These are phyloP conservation scores for Elymus sibiricus DNA, from an alignment of 176 grass and related monocot genomes.

Conservation along the genomic window DNA sequence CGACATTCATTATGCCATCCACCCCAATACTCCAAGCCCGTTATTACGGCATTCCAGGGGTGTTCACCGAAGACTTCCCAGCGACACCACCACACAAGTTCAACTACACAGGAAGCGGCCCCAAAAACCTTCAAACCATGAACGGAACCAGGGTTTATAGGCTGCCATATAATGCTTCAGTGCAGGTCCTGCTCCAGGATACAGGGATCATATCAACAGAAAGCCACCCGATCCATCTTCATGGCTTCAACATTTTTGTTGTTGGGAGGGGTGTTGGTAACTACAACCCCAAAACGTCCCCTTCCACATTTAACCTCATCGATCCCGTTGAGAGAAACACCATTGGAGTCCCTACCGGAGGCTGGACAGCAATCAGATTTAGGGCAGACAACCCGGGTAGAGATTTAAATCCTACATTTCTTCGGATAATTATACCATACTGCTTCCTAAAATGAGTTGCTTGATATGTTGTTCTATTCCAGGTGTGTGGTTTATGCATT, in stretches of 20 bases:
- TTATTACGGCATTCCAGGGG: conserved; percentile 62
- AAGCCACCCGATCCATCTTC: conserved; percentile 71
- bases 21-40: conserved; percentile 60
- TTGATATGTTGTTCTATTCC: conserved; percentile 23
- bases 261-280: conserved; percentile 60
- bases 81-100: conserved; percentile 37
- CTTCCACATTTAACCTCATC: conserved; percentile 63
- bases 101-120: conserved; percentile 63
- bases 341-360: conserved; percentile 53
- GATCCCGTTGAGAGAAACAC: conserved; percentile 76
- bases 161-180: conserved; percentile 59
- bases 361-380: conserved; percentile 74
- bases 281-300: conserved; percentile 45
- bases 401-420: neutral
- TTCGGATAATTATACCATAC: neutral
- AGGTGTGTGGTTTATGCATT: conserved; percentile 90
- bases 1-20: conserved; percentile 58
- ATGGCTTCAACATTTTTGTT: conserved; percentile 68
- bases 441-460: neutral
- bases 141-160: conserved; percentile 61
- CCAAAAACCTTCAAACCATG: conserved; percentile 66
- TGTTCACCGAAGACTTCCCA: conserved; percentile 66
- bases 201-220: conserved; percentile 65
- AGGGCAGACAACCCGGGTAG: conserved; percentile 75
- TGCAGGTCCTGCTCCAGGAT: conserved; percentile 67